These are phyloP conservation scores for Apiotrichum laibachii DNA, from an alignment of 1,284 basidiomycete genomes.

Conservation along the genomic window DNA sequence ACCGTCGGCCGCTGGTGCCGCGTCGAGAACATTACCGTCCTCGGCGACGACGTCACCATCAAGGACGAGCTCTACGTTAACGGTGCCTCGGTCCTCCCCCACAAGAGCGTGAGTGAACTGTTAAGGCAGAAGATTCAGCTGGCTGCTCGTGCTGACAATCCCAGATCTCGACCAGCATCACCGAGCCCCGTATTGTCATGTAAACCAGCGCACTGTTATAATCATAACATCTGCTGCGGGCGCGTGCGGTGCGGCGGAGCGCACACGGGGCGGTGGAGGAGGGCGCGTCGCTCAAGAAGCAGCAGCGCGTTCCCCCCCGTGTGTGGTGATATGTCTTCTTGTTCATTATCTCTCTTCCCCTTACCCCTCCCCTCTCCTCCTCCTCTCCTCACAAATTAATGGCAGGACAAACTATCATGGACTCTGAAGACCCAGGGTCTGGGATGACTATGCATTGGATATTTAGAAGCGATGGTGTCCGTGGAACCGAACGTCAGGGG, in stretches of 20 bases:
- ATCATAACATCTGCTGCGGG: neutral
- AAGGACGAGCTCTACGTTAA: conserved; percentile 58
- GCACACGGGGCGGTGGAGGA: neutral
- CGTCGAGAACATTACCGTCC: conserved; percentile 56
- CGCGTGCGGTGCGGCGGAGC: neutral
- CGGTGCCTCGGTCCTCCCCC: conserved; percentile 56
- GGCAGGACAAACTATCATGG: neutral
- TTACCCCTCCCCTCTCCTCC: neutral
- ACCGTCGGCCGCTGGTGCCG: conserved; percentile 56
- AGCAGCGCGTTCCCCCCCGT: neutral
- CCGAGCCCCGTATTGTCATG: conserved; percentile 54
- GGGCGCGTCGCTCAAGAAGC: neutral
- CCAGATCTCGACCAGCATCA: conserved; percentile 53
- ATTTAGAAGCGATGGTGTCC: neutral
- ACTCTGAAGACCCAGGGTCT: neutral
- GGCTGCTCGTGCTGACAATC: neutral
- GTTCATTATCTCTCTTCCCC: neutral
- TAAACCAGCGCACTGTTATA: conserved; percentile 15
- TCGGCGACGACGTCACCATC: conserved; percentile 57
- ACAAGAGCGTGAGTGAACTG: conserved; percentile 53
- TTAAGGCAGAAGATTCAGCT: neutral
- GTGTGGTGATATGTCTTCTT: neutral
- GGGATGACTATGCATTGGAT: conserved; percentile 12
- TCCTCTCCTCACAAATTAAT: neutral
- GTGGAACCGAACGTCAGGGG: neutral